Base-by-base conservation (phyloP, 2,329 filamentous ascomycete species). In the Mycocentrospora acerina region DNA sequence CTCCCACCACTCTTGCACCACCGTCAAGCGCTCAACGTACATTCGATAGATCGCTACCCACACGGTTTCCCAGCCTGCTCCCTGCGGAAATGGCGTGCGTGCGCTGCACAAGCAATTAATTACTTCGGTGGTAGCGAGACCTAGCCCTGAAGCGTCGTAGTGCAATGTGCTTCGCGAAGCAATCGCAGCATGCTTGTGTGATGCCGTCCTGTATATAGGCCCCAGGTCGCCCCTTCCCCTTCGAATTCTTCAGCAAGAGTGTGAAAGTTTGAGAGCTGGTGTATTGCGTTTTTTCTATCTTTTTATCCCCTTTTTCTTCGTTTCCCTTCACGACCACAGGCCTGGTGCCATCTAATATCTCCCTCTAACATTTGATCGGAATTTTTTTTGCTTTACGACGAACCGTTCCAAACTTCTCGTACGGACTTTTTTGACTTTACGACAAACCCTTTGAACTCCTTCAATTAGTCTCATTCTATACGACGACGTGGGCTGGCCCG, bases 251-350 rank as follows among this genome's bases (percentile, higher is more conserved):
- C 70, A 75, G 72, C 72, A 74, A 75, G 72, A 69, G 59, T 72
- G 70, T 73, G 65, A 73, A 73, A 46, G 64, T 66, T 57, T 52
- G 55, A 71, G 72, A 74, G 70, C 69, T 74, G 71, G 51, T 67
- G 64, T 68, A 59, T 71, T 71, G 62, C 68, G 65, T 68, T 67
- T 69, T 68, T 67, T 68, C 59, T 62, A 64, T 59, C 61, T 61
- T 64, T 64, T 64, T 62, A 60, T 66, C 60, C 59, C 57, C 59
- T 60, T 63, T 66, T 67, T 58, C n/a, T n/a, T n/a, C n/a, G n/a
- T n/a, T n/a, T n/a, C n/a, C n/a, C n/a, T n/a, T n/a, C n/a, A n/a
- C n/a, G n/a, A n/a, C n/a, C 63, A 62, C 57, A 58, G 68, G 72
- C 72, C 72, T 73, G 72, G 72, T 73, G 72, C 60, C 60, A 65